Evolutionary conservation across 2,329 filamentous ascomycete species (phyloP).

Genomic region (Phoma sp.): DNA sequence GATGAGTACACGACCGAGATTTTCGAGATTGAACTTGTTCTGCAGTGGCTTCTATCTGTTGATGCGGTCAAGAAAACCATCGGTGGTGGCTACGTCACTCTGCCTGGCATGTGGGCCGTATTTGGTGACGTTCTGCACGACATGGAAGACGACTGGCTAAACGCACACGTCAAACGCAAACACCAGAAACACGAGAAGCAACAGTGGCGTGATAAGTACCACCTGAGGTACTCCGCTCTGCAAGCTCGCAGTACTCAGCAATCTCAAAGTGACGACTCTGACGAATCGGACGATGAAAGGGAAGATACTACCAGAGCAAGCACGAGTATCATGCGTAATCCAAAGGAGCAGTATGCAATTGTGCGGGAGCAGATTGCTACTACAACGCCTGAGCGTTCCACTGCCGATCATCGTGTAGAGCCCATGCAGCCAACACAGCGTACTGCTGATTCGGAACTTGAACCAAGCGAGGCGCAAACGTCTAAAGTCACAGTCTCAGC

Average conservation of each 20-base stretch:
- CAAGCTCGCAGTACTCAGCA: slow-evolving; percentile 3
- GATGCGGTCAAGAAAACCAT: slow-evolving; percentile 30
- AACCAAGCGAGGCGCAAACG: not conserved
- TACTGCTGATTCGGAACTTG: not conserved
- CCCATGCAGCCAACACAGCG: not conserved
- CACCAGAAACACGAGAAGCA: slow-evolving; percentile 27
- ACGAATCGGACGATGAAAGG: not conserved
- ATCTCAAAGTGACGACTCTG: not conserved
- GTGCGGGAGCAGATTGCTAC: slow-evolving; percentile 9
- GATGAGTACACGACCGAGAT: slow-evolving; percentile 35
- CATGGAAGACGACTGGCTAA: slow-evolving; percentile 40
- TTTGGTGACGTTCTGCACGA: slow-evolving; percentile 43
- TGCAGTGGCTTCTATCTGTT: slow-evolving; percentile 40
- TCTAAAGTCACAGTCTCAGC: not conserved
- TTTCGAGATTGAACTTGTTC: slow-evolving; percentile 44
- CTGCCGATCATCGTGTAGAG: not conserved
- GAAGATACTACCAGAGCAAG: slow-evolving; percentile 4
- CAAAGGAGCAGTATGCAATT: slow-evolving; percentile 32
- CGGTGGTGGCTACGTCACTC: slow-evolving; percentile 31
- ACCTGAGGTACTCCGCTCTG: slow-evolving; percentile 26
- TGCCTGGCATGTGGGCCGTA: slow-evolving; percentile 38
- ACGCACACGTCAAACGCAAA: slow-evolving; percentile 39
- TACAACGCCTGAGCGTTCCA: slow-evolving; percentile 2
- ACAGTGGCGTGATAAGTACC: slow-evolving; percentile 34
- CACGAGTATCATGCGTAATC: slow-evolving; percentile 25